phyloP scores from a whole-genome alignment of 2,329 filamentous ascomycete genomes.

The Phaeosphaeriaceae sp. region DNA sequence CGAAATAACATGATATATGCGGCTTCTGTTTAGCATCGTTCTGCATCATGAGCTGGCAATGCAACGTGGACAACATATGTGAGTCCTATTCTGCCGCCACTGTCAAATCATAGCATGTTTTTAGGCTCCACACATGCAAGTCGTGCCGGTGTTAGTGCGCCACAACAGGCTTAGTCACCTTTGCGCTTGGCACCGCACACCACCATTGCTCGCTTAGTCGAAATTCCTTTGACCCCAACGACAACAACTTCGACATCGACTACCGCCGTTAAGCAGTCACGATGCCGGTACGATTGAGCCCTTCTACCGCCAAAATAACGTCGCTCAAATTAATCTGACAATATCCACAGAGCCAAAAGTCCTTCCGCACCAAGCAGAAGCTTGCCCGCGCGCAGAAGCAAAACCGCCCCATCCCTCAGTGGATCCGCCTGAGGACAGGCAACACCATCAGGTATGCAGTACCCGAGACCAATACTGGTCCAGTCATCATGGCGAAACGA shows the following conservation, averaged over 20 bases:
- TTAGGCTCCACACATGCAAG: not conserved
- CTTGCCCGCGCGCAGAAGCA: slow-evolving; percentile 99
- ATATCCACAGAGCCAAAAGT: slow-evolving; percentile 87
- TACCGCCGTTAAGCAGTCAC: slow-evolving; percentile 42
- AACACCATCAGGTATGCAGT: slow-evolving; percentile 97
- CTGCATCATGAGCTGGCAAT: not conserved
- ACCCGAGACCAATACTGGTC: slow-evolving; percentile 1
- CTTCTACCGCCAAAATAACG: not conserved
- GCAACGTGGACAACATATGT: not conserved
- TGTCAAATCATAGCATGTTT: not conserved
- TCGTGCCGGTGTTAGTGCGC: not conserved
- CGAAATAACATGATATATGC: not conserved
- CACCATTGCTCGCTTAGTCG: not conserved
- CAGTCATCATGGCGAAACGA: too few relatives aligned
- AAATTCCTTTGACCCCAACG: slow-evolving; percentile 21
- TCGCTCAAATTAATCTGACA: slow-evolving; percentile 17
- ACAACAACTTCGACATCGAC: slow-evolving; percentile 44
- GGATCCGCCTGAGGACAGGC: slow-evolving; percentile 97
- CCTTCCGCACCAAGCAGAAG: slow-evolving; percentile 99
- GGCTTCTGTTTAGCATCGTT: slow-evolving; percentile 1
- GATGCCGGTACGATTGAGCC: slow-evolving; percentile 46
- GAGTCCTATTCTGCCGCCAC: not conserved
- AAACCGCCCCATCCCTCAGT: slow-evolving; percentile 99
- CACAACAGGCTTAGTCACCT: slow-evolving; percentile 1
- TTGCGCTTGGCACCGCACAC: slow-evolving; percentile 3